Percentiles rank a stretch among this genome's conserved stretches.
These are phyloP conservation scores for Aureobasidium sp. DNA, from an alignment of 2,329 filamentous ascomycete genomes.

Conservation along the genomic window DNA sequence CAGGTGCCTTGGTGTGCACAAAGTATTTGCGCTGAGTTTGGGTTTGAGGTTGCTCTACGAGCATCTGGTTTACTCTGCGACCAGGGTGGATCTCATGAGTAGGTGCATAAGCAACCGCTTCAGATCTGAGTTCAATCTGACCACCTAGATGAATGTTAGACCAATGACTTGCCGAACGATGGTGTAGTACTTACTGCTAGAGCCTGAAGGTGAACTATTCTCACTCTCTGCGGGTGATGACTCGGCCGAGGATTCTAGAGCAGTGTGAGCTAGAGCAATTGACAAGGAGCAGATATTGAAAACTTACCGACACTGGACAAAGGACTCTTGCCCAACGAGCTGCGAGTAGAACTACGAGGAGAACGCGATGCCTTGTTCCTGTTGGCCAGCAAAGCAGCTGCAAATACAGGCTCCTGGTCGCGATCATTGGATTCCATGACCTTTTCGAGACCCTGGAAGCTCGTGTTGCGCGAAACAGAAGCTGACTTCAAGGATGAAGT, in stretches of 20 bases:
- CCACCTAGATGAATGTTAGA: neutral
- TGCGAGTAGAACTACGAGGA: conserved; percentile 8
- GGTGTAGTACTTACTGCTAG: neutral
- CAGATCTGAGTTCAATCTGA: conserved; percentile 15
- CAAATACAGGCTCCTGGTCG: conserved; percentile 19
- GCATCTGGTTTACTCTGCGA: conserved; percentile 8
- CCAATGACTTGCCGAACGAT: neutral
- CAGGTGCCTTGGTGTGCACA: conserved; percentile 11
- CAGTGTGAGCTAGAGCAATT: neutral
- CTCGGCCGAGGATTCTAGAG: conserved; percentile 7
- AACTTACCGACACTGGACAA: conserved; percentile 17
- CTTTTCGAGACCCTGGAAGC: conserved; percentile 12
- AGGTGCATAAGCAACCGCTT: conserved; percentile 1
- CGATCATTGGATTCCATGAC: conserved; percentile 11
- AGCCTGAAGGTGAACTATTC: conserved; percentile 13
- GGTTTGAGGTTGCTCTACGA: neutral
- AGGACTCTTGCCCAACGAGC: conserved; percentile 15
- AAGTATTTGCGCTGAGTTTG: conserved; percentile 14
- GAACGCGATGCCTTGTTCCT: conserved; percentile 7
- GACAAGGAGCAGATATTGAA: neutral
- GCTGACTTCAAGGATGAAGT: conserved; percentile 5
- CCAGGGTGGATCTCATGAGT: conserved; percentile 4
- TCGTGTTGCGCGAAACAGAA: conserved; percentile 1
- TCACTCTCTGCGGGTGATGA: conserved; percentile 17
- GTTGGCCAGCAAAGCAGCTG: conserved; percentile 19